These are phyloP conservation scores for Camellia lanceoleosa DNA, from an alignment of 148 eudicot species.

Conservation along the genomic window DNA sequence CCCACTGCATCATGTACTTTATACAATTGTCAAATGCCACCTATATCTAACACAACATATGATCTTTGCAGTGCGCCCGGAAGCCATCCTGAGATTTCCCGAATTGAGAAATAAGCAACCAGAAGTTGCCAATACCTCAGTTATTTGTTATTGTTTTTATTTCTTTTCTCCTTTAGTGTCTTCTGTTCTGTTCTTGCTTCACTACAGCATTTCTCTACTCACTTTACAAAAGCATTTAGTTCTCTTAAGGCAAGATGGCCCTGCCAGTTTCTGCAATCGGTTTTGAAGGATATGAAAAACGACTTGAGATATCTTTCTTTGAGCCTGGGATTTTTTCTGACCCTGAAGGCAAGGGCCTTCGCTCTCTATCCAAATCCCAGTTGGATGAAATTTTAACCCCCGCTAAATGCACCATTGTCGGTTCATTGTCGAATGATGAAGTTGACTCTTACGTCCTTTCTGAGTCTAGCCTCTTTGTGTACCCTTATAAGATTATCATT, in stretches of 20 bases:
- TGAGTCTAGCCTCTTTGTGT: slow-evolving; percentile 77
- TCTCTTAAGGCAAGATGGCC: slow-evolving; percentile 35
- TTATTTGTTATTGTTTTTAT: not conserved
- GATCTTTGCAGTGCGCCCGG: slow-evolving; percentile 50
- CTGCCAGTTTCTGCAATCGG: slow-evolving; percentile 53
- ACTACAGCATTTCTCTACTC: slow-evolving; percentile 10
- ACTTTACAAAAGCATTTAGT: not conserved
- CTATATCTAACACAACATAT: not conserved
- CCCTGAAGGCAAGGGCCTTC: slow-evolving; percentile 49
- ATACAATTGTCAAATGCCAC: not conserved
- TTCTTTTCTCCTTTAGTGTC: slow-evolving; percentile 9
- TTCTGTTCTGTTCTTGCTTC: slow-evolving; percentile 16
- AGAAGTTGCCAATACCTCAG: slow-evolving; percentile 12
- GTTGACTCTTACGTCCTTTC: slow-evolving; percentile 71
- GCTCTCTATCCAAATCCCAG: slow-evolving; percentile 47
- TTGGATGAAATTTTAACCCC: slow-evolving; percentile 55
- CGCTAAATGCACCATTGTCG: slow-evolving; percentile 69
- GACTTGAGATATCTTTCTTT: slow-evolving; percentile 59
- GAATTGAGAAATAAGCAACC: slow-evolving; percentile 8
- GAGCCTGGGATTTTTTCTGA: slow-evolving; percentile 44
- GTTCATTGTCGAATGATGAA: slow-evolving; percentile 46
- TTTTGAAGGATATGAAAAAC: slow-evolving; percentile 71
- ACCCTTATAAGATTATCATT: slow-evolving; percentile 60
- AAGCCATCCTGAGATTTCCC: slow-evolving; percentile 61
- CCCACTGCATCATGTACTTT: not conserved